phyloP scores from a whole-genome alignment of 2,329 filamentous ascomycete genomes.

The Ceratocystis albifundus region DNA sequence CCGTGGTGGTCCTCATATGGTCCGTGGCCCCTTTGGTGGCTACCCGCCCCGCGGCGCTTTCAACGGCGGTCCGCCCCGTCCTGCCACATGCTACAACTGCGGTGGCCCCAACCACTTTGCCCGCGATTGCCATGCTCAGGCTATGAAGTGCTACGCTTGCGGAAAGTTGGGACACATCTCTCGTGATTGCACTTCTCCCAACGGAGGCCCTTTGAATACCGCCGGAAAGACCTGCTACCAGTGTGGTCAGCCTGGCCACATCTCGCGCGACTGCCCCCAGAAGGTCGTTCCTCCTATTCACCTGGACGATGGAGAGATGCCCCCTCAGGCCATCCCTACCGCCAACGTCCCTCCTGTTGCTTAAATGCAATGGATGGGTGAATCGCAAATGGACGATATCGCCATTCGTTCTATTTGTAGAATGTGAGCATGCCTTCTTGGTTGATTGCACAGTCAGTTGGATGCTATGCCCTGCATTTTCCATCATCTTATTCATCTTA shows the following conservation, averaged over 20 bases:
- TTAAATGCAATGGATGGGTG: conserved; percentile 24
- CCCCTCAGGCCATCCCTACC: not conserved
- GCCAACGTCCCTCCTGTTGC: conserved; percentile 29
- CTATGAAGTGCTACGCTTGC: conserved; percentile 97
- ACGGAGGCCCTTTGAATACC: conserved; percentile 88
- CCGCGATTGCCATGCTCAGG: conserved; percentile 93
- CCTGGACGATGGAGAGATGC: not conserved
- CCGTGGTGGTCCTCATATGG: conserved; percentile 50
- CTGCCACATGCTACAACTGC: conserved; percentile 61
- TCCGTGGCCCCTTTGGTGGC: conserved; percentile 57
- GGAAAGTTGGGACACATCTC: conserved; percentile 93
- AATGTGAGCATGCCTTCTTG: not conserved
- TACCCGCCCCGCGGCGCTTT: conserved; percentile 59
- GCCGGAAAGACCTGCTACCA: conserved; percentile 98
- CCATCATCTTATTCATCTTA: conserved; percentile 8
- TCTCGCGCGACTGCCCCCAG: conserved; percentile 86
- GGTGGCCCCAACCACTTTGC: conserved; percentile 94
- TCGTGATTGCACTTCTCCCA: conserved; percentile 86
- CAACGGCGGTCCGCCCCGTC: conserved; percentile 48
- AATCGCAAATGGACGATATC: not conserved
- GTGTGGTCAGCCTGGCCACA: conserved; percentile 90
- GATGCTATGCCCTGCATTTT: not conserved
- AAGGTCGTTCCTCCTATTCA: conserved; percentile 36
- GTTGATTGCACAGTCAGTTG: not conserved
- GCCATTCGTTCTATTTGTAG: not conserved